phyloP scores from a whole-genome alignment of 2,329 filamentous ascomycete genomes.

The Rasamsonia emersonii region DNA sequence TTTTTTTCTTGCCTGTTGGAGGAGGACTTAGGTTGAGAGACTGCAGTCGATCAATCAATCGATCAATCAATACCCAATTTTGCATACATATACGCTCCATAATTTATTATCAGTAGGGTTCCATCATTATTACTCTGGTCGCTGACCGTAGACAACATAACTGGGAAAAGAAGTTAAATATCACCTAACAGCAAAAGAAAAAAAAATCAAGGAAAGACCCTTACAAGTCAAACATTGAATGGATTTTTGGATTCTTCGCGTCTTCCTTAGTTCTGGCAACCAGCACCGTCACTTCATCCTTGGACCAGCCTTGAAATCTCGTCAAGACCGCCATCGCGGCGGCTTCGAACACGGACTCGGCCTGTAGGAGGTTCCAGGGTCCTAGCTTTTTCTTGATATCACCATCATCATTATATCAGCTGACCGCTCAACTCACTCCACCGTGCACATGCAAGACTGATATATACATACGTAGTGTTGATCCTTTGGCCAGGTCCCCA shows the following conservation, averaged over 20 bases:
- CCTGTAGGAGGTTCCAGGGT: neutral
- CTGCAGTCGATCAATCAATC: too few relatives aligned
- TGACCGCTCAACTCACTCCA: too few relatives aligned
- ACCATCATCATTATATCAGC: neutral
- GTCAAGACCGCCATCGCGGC: conserved; percentile 1
- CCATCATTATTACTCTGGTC: too few relatives aligned
- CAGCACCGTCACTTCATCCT: conserved; percentile 1
- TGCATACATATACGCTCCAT: too few relatives aligned
- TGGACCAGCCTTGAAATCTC: neutral
- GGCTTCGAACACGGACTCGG: neutral
- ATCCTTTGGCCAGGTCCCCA: conserved; percentile 7
- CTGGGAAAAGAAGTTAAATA: too few relatives aligned
- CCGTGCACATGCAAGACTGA: too few relatives aligned
- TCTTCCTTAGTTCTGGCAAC: neutral
- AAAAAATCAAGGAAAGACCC: conserved; percentile 1
- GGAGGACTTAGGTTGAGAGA: too few relatives aligned
- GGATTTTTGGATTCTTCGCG: neutral
- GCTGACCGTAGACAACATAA: conserved; percentile 9
- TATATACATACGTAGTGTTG: conserved; percentile 1
- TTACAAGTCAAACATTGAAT: conserved; percentile 4
- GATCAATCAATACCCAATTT: too few relatives aligned
- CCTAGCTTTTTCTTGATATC: conserved; percentile 2
- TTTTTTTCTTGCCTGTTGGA: too few relatives aligned
- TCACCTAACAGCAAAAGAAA: neutral
- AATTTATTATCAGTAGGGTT: too few relatives aligned